Evolutionary conservation across 306 rosid species (phyloP), one percentile per base, ranked within the genome.

Genomic region (Quercus engelmannii): DNA sequence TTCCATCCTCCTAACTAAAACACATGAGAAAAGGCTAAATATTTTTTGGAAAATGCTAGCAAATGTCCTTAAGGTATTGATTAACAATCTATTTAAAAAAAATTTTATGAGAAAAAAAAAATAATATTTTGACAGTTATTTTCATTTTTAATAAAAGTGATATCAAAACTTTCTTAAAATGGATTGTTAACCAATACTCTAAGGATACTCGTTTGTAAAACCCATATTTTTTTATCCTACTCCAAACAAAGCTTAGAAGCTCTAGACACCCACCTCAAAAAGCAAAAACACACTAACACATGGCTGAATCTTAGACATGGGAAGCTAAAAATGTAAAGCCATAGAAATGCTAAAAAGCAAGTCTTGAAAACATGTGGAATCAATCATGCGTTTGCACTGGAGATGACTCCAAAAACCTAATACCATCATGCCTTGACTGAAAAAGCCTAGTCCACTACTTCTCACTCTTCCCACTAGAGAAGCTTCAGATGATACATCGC

Each of bases 381-480:
- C 88, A 81, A 81, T 75, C 35, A 54, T 67, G 58, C 19, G 15
- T 15, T 17, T 77, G 6, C 5, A 33, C 6, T 2, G 28, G 11
- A 12, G 56, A 19, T 51, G 31, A 67, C 38, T 19, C 89, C 73
- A 38, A 71, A 55, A 75, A 30, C 55, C 72, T 17, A 33, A 11
- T 57, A 33, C 15, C 5, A 77, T 71, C 56, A 81, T 77, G 72
- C 18, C 38, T 63, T 11, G 62, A 56, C 68, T 73, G 76, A 71
- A 82, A 49, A 83, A 71, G 87, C 55, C 55, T 30, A 35, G 76
- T 69, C 91, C 90, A 89, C 94, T 82, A 80, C 73, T 5, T 69
- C 89, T 80, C 85, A 84, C 85, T 86, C 77, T 49, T 77, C 52
- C 91, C 94, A 87, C 89, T 74, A 30, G 56, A 13, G 76, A 15